Evolutionary conservation across 1,284 basidiomycete genomes (phyloP).

Genomic region (Ceratobasidium sp.): DNA sequence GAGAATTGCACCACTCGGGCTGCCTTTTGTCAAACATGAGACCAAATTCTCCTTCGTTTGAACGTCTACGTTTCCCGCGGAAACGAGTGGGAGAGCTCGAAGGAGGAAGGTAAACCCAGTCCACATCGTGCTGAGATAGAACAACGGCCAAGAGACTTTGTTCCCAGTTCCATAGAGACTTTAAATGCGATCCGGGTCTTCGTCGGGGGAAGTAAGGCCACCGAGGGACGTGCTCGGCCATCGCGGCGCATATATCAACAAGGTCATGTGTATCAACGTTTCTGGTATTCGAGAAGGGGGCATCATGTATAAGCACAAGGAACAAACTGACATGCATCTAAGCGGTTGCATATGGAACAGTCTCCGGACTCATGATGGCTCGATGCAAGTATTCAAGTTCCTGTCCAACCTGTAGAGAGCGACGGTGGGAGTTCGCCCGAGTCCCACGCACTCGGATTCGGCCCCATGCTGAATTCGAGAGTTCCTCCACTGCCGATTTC

Average conservation of each 20-base stretch:
- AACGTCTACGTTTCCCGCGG: too few species aligned
- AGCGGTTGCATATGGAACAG: not conserved
- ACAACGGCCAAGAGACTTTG: not conserved
- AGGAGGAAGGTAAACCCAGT: not conserved
- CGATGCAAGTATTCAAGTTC: not conserved
- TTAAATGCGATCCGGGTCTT: not conserved
- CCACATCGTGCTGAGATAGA: not conserved
- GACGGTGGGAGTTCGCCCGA: conserved; percentile 10
- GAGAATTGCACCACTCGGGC: not conserved
- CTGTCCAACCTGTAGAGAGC: conserved; percentile 8
- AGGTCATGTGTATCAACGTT: not conserved
- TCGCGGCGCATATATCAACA: not conserved
- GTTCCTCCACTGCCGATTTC: conserved; percentile 22
- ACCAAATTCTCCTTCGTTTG: too few species aligned
- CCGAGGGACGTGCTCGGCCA: not conserved
- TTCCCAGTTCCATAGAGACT: not conserved
- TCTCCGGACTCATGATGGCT: not conserved
- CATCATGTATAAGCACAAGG: not conserved
- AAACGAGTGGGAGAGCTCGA: not conserved
- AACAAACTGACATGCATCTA: not conserved
- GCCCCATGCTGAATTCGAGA: conserved; percentile 24
- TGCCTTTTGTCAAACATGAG: too few species aligned
- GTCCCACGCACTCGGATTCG: conserved; percentile 9
- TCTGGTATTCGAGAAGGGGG: not conserved
- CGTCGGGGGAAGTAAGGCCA: not conserved